Percentiles rank a stretch among this genome's conserved stretches.
Evolutionary conservation across 179 eudicot genomes (phyloP).

Genomic region (Silene noctiflora): DNA sequence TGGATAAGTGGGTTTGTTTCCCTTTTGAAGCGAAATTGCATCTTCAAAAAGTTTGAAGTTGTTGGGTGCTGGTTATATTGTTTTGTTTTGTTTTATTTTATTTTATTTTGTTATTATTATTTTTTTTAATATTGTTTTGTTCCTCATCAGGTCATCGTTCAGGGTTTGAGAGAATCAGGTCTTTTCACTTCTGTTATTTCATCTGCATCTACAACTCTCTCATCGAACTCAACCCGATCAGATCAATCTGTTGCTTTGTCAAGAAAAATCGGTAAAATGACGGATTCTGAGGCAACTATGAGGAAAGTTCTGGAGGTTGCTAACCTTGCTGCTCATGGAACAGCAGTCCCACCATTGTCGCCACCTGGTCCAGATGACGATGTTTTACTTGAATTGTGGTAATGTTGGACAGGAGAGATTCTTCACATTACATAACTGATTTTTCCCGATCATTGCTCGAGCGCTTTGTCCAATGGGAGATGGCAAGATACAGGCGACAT

Average conservation of each 20-base stretch:
- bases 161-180: conserved; percentile 74
- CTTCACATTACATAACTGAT: conserved; percentile 21
- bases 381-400: conserved; percentile 33
- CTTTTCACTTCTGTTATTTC: conserved; percentile 53
- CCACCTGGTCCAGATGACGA: conserved; percentile 43
- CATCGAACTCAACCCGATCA: conserved; percentile 48
- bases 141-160: conserved; percentile 58
- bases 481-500: neutral
- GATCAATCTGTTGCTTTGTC: conserved; percentile 29
- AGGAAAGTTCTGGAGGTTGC: conserved; percentile 43
- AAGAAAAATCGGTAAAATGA: conserved; percentile 42
- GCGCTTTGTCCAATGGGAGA: conserved; percentile 37
- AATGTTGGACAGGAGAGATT: conserved; percentile 3
- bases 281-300: conserved; percentile 46
- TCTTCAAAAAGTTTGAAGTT: neutral
- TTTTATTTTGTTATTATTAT: too few relatives aligned
- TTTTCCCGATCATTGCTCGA: conserved; percentile 63
- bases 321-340: conserved; percentile 33
- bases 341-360: conserved; percentile 67
- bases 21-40: neutral
- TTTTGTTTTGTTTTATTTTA: neutral
- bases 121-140: conserved; percentile 14
- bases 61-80: neutral
- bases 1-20: neutral
- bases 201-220: conserved; percentile 45